A percentile compares a stretch with the other conserved stretches of the same genome.
Conservation (phyloP, 1,284 basidiomycete species). For the Lentinula novae-zelandiae region DNA sequence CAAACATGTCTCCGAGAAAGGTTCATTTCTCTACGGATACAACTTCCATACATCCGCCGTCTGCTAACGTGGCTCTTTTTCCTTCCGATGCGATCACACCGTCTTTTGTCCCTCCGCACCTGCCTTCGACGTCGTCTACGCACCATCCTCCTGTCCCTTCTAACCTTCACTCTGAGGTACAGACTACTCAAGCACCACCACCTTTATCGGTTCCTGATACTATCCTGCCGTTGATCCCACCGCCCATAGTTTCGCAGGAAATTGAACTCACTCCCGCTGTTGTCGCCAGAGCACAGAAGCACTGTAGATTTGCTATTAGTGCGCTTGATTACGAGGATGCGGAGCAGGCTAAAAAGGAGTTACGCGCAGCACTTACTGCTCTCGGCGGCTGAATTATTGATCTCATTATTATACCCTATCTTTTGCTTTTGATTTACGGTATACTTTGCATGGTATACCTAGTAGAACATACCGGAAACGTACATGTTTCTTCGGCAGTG, state of each 20-base stretch:
- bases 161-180: not conserved
- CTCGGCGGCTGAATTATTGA: slow-evolving; percentile 44
- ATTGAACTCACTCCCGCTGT: slow-evolving; percentile 58
- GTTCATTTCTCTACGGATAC: slow-evolving; percentile 12
- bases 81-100: slow-evolving; percentile 8
- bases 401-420: not conserved
- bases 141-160: slow-evolving; percentile 3
- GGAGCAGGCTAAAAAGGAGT: slow-evolving; percentile 77
- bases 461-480: not conserved
- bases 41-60: not conserved
- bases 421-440: not conserved
- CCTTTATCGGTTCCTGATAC: slow-evolving; percentile 15
- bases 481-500: not conserved
- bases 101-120: slow-evolving; percentile 1
- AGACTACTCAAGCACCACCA: slow-evolving; percentile 16
- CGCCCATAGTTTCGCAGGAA: slow-evolving; percentile 20
- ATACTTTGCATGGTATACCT: too few relatives aligned
- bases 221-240: slow-evolving; percentile 8
- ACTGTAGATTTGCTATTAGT: slow-evolving; percentile 87
- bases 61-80: not conserved
- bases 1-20: slow-evolving; percentile 9
- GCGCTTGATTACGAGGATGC: slow-evolving; percentile 91
- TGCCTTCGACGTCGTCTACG: slow-evolving; percentile 15
- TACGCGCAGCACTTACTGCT: slow-evolving; percentile 68
- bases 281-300: slow-evolving; percentile 80